Base-by-base conservation (phyloP, 148 eudicot genomes). In the Rhododendron vialii region DNA sequence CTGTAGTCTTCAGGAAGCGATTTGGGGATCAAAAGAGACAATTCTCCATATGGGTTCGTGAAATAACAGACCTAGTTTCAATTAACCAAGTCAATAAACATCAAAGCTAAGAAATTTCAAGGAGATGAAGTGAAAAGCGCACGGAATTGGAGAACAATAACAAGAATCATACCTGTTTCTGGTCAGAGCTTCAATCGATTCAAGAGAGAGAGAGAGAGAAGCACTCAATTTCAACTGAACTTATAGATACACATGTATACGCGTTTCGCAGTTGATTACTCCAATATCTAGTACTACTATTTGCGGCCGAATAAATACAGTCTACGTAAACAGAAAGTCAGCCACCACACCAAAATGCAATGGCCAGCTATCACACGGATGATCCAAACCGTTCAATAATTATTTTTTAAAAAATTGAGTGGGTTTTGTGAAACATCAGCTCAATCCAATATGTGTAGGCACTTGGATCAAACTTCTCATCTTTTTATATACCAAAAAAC, bases 381-480 rank as follows among this genome's bases (percentile, higher is more conserved):
- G 5, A 38, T 38, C 41, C 5, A 0, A 38, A 0, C 5, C 0
- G 5, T 38, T 38, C 41, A 38, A 38, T 38, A 38, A 38, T 38
- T 38, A 0, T 38, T 38, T 38, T 38, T 0, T 0, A 4, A 38
- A 38, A 38, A 38, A 38, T 5, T 0, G 5, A 38, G 41, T 38
- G 41, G 41, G 5, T 1, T 0, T 3, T 5, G 0, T 0, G 0
- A 38, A 0, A 0, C 41, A 38, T 38, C 5, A 38, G 41, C 41
- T 38, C 41, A 38, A 38, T 38, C 5, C 5, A 0, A 38, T 38
- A 38, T 38, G 41, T 38, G 41, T 38, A 38, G 41, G 5, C 3
- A 4, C 0, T 38, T 0, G 41, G 41, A 38, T 38, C 41, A 38
- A 38, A 0, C 41, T 38, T 38, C 5, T 38, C 41, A 38, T 38